Evolutionary conservation across 163 green algal genomes (phyloP), one percentile per base, ranked within the genome.

Genomic region (Chloromonas sp.): DNA sequence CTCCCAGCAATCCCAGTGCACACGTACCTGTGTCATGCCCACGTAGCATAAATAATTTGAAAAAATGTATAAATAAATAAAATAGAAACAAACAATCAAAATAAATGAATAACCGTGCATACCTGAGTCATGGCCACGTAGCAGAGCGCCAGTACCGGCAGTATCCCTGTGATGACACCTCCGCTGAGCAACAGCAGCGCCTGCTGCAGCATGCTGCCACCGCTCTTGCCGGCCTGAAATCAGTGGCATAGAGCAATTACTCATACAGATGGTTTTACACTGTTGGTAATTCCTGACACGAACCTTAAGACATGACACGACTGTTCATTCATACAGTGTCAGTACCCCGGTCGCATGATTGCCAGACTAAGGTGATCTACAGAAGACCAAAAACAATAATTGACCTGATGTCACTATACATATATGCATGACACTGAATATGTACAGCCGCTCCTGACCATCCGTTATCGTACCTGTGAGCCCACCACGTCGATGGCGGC

Each of bases 401-500:
- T 3, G 58, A 71, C 70, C 81, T 13, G 13, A 60, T 15, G n/a
- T 13, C 13, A n/a, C 13, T 58, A 11, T 58, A 81, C 3, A 58
- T n/a, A 81, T 58, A 5, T 57, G 57, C 14, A n/a, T 36, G 80
- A 71, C 57, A 66, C 60, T 66, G 14, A 11, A 66, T 92, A 70
- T 14, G 60, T 2, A 88, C 76, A 5, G 87, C 91, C 87, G 95
- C 95, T 83, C 94, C 93, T 14, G 90, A 36, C 36, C 36, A 36
- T 36, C 36, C 36, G 36, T 36, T 36, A 36, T 36, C 36, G 36
- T 36, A 36, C 91, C 87, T 98, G 95, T 1, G 93, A 91, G 81
- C 96, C 96, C 11, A 98, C 95, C 36, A 99, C 96, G 82, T 99
- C 96, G 78, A 99, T 97, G 59, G 96, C 96, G 3, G 96, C 96